Percentiles rank a stretch among this genome's conserved stretches.
phyloP scores from a whole-genome alignment of 192 early-diverging fungal genomes.

The Podila horticola region DNA sequence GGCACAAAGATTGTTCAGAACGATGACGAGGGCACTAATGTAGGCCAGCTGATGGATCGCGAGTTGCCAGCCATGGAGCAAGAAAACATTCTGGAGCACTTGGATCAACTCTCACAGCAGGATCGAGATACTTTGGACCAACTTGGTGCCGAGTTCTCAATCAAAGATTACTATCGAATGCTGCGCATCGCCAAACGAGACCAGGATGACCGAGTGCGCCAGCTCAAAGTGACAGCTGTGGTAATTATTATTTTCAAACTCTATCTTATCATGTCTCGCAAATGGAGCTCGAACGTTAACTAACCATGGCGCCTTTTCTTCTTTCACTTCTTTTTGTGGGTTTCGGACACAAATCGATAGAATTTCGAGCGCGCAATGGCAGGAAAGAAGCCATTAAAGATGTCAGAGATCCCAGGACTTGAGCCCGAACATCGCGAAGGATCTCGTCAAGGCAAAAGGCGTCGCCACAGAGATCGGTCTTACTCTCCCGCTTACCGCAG shows the following conservation, averaged over 20 bases:
- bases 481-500: slow-evolving; percentile 7
- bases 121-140: slow-evolving; percentile 25
- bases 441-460: neutral
- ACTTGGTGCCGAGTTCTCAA: slow-evolving; percentile 14
- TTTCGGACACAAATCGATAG: neutral
- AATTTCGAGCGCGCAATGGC: slow-evolving; percentile 34
- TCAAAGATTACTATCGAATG: slow-evolving; percentile 28
- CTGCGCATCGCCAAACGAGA: slow-evolving; percentile 26
- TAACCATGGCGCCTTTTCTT: neutral
- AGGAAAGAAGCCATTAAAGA: slow-evolving; percentile 40
- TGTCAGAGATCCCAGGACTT: slow-evolving; percentile 32
- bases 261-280: neutral
- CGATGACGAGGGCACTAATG: neutral
- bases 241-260: slow-evolving; percentile 10
- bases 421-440: neutral
- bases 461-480: slow-evolving; percentile 11
- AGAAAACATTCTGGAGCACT: slow-evolving; percentile 43
- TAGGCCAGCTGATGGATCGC: neutral
- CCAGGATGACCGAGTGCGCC: slow-evolving; percentile 21
- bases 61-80: slow-evolving; percentile 30
- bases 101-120: slow-evolving; percentile 16
- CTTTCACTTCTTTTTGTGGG: neutral
- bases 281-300: neutral
- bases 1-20: slow-evolving; percentile 17
- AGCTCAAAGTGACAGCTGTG: slow-evolving; percentile 41